Evolutionary conservation across 495 filamentous ascomycete genomes (phyloP).

Genomic region (Xylaria bambusicola): DNA sequence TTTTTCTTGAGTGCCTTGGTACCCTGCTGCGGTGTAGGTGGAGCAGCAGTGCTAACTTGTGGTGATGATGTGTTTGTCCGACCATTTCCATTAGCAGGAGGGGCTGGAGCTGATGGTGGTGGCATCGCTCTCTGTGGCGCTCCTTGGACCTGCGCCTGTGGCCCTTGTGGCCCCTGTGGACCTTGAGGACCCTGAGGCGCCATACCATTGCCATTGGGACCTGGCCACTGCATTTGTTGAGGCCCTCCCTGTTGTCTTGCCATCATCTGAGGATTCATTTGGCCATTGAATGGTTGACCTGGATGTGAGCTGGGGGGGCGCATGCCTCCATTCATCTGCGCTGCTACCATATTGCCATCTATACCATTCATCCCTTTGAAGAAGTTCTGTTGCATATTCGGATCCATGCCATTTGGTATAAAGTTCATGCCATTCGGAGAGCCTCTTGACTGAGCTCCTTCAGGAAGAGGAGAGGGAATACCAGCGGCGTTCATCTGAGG

Average conservation of each 20-base stretch:
- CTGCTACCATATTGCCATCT: slow-evolving; percentile 56
- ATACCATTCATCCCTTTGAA: slow-evolving; percentile 54
- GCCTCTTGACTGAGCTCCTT: slow-evolving; percentile 71
- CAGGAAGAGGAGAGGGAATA: slow-evolving; percentile 81
- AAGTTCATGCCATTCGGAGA: slow-evolving; percentile 85
- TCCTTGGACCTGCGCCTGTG: slow-evolving; percentile 63
- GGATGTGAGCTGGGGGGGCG: slow-evolving; percentile 87
- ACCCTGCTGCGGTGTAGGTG: slow-evolving; percentile 79
- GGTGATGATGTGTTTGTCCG: slow-evolving; percentile 77
- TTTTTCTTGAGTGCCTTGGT: slow-evolving; percentile 89
- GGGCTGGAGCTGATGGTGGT: slow-evolving; percentile 79
- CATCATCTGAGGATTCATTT: slow-evolving; percentile 62
- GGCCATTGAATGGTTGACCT: slow-evolving; percentile 58
- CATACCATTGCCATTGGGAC: slow-evolving; percentile 66
- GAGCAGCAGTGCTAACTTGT: slow-evolving; percentile 70
- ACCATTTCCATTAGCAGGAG: slow-evolving; percentile 51
- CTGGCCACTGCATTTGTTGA: slow-evolving; percentile 57
- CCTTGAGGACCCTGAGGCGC: slow-evolving; percentile 58
- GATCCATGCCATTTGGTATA: slow-evolving; percentile 65
- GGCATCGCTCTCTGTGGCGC: slow-evolving; percentile 84
- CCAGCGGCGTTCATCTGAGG: slow-evolving; percentile 82
- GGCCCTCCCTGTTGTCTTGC: slow-evolving; percentile 38
- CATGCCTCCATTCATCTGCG: slow-evolving; percentile 71
- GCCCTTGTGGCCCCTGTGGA: slow-evolving; percentile 57
- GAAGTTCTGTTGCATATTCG: slow-evolving; percentile 53